Base-by-base conservation (phyloP, 2,329 filamentous ascomycete species). In the Talaromyces atroroseus region DNA sequence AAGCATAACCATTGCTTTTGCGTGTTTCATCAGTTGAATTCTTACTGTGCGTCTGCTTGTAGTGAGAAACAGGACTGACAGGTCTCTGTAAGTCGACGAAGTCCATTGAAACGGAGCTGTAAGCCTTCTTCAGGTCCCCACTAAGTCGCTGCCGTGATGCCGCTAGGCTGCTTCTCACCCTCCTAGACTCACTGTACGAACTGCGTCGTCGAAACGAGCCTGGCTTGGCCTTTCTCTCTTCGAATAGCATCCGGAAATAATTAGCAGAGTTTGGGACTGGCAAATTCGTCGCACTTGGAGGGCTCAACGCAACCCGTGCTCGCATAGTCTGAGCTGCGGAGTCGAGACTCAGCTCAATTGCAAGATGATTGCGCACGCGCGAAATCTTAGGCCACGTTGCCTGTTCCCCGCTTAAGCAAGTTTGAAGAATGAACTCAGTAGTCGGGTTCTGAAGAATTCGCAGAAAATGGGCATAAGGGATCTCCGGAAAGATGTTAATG, bases 381-480 rank as follows among this genome's bases (percentile, higher is more conserved):
- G 87, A 88, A 10, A 97, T 76, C 68, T 92, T 92, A 0, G 92
- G 91, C 92, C 92, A 97, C 0, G 92, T 95, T 2, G 92, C 92
- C 57, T 86, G 81, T 71, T 96, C 89, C 6, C 92, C 92, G 24
- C 83, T 81, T 6, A 90, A 75, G 64, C 88, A 88, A 8, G 89
- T 87, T 48, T 87, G 81, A 5, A 87, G 71, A 89, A 97, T 95
- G 68, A 95, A 97, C 4, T 92, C 89, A 0, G 84, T 76, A 0
- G 88, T 91, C 1, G 92, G 92, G 58, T 97, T 97, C 60, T 82
- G 87, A 46, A 97, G 77, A 24, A 96, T 85, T 8, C 82, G 81
- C 0, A 88, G 86, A 21, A 95, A 82, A 60, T 95, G 87, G 7
- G 84, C 80, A 52, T 88, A 84, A 4, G 82, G 82, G 57, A 95